Evolutionary conservation across 352 stramenopile genomes (phyloP).

Genomic region (Globisporangium recalcitrans): DNA sequence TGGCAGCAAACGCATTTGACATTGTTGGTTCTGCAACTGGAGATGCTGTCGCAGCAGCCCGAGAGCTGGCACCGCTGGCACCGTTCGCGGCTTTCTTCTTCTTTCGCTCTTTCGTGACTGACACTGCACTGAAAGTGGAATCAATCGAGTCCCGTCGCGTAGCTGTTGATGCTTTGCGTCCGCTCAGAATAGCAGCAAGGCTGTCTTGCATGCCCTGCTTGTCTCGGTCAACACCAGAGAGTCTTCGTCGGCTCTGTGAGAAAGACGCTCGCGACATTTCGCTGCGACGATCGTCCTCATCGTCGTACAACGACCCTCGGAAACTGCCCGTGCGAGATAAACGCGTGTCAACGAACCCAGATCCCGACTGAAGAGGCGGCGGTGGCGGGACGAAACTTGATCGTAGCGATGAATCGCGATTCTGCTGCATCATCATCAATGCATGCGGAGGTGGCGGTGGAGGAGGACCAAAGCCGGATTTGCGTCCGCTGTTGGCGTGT

Average conservation of each 20-base stretch:
- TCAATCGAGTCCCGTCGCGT: constrained; percentile 53
- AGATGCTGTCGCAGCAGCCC: constrained; percentile 1
- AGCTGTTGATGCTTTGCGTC: constrained; percentile 20
- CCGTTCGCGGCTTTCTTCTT: constrained; percentile 15
- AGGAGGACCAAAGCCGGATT: constrained; percentile 23
- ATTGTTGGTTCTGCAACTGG: constrained; percentile 28
- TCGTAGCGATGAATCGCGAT: constrained; percentile 5
- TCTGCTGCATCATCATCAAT: constrained; percentile 9
- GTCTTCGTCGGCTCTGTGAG: constrained; percentile 31
- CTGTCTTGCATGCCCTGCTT: constrained; percentile 50
- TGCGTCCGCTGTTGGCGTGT: constrained; percentile 13
- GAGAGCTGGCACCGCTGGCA: constrained; percentile 4
- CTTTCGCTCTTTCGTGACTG: constrained; percentile 21
- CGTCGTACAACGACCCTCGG: constrained; percentile 45
- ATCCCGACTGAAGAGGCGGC: constrained; percentile 14
- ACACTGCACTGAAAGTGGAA: constrained; percentile 32
- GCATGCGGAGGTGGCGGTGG: constrained; percentile 14
- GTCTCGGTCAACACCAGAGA: constrained; percentile 34
- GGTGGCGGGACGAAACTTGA: constrained; percentile 13
- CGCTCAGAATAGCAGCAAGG: constrained; percentile 58
- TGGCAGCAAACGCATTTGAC: constrained; percentile 66
- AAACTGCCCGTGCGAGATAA: constrained; percentile 54
- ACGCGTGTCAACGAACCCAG: constrained; percentile 21
- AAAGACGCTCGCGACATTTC: constrained; percentile 39
- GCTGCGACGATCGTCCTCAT: constrained; percentile 26